A percentile compares a stretch with the other conserved stretches of the same genome.
Evolutionary conservation across 495 filamentous ascomycete genomes (phyloP).

Genomic region (Xanthoparmelia taractica): DNA sequence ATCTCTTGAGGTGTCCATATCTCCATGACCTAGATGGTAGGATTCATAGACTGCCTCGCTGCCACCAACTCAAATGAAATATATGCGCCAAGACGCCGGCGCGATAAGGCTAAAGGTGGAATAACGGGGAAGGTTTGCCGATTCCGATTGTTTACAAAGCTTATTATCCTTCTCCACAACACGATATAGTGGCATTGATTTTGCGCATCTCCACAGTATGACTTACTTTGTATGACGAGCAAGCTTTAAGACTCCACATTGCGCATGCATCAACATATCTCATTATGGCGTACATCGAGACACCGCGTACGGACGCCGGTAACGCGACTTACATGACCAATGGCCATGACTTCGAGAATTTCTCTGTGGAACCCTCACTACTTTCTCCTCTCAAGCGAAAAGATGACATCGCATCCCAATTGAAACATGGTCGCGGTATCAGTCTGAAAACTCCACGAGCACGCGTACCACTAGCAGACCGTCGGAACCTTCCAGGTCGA

Average conservation of each 20-base stretch:
- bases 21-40: not conserved
- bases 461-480: conserved; percentile 57
- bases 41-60: not conserved
- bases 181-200: not conserved
- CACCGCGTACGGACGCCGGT: conserved; percentile 68
- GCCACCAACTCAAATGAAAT: not conserved
- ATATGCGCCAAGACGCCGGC: not conserved
- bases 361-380: conserved; percentile 77
- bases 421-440: conserved; percentile 52
- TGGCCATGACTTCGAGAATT: conserved; percentile 57
- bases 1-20: conserved; percentile 30
- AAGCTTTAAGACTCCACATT: no score
- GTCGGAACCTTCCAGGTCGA: conserved; percentile 56
- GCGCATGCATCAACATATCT: not conserved
- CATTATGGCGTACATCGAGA: conserved; percentile 54
- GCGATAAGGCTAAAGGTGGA: not conserved
- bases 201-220: conserved; percentile 2
- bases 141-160: conserved; percentile 7
- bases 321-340: conserved; percentile 72
- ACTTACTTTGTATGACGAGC: conserved; percentile 2
- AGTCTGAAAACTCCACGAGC: conserved; percentile 64
- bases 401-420: conserved; percentile 58
- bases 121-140: conserved; percentile 13
- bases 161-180: conserved; percentile 9
- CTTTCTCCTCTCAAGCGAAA: conserved; percentile 73